A percentile compares a stretch with the other conserved stretches of the same genome.
Evolutionary conservation across 495 filamentous ascomycete genomes (phyloP).

Genomic region (Symbiotaphrina buchneri): DNA sequence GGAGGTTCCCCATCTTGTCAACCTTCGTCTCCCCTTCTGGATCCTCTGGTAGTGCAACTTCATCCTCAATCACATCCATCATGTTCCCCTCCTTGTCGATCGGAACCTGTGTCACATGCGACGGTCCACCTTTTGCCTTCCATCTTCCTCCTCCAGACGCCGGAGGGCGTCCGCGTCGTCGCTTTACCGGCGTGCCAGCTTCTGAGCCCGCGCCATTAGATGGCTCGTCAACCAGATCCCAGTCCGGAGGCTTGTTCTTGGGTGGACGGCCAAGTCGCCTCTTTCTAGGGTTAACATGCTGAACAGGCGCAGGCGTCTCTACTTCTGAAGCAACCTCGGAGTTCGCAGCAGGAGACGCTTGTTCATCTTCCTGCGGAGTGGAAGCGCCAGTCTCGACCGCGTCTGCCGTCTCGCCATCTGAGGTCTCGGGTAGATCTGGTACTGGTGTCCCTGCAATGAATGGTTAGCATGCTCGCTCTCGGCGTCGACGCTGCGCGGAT

Average conservation of each 20-base stretch:
- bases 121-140: constrained; percentile 48
- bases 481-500: background rate
- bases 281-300: constrained; percentile 40
- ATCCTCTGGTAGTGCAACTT: constrained; percentile 73
- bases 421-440: constrained; percentile 5
- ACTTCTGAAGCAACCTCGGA: constrained; percentile 7
- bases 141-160: constrained; percentile 45
- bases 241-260: constrained; percentile 59
- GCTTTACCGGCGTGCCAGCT: constrained; percentile 33
- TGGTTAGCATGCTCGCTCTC: background rate
- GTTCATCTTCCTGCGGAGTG: constrained; percentile 11
- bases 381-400: constrained; percentile 8
- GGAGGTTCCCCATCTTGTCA: constrained; percentile 60
- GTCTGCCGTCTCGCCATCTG: constrained; percentile 14
- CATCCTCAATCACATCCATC: constrained; percentile 78
- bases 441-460: constrained; percentile 6
- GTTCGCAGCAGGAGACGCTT: constrained; percentile 10
- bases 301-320: constrained; percentile 6
- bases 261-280: constrained; percentile 70
- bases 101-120: constrained; percentile 55
- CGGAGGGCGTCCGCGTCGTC: constrained; percentile 47
- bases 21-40: constrained; percentile 82
- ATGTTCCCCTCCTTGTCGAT: constrained; percentile 90
- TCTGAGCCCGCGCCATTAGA: constrained; percentile 30
- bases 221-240: constrained; percentile 36